phyloP scores from a whole-genome alignment of 306 rosid species.

The Corylus americana region DNA sequence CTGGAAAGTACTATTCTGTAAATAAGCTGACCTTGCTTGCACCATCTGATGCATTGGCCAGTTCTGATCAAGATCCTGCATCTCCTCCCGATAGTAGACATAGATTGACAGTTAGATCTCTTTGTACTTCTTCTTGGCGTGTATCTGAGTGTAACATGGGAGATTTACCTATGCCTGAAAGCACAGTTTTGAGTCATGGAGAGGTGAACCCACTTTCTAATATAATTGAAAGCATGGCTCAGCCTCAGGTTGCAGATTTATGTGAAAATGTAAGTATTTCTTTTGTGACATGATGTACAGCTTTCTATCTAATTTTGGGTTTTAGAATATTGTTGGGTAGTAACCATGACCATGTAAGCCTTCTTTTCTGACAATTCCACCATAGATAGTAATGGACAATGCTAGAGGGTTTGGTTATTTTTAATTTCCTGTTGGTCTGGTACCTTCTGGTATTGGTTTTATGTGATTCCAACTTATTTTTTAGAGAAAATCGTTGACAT shows the following conservation, averaged over 20 bases:
- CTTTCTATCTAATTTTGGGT: neutral
- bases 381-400: neutral
- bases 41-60: constrained; percentile 30
- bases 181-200: constrained; percentile 31
- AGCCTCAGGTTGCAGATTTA: constrained; percentile 33
- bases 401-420: constrained; percentile 8
- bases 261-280: constrained; percentile 50
- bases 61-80: constrained; percentile 30
- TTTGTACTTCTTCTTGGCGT: constrained; percentile 34
- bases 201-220: constrained; percentile 39
- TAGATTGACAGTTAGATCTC: constrained; percentile 33
- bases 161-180: constrained; percentile 41
- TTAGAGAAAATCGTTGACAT: constrained; percentile 14
- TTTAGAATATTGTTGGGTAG: constrained; percentile 18
- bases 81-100: constrained; percentile 32
- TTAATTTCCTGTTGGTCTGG: constrained; percentile 19
- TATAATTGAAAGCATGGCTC: constrained; percentile 32
- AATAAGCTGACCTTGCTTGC: constrained; percentile 33
- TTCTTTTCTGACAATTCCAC: constrained; percentile 5
- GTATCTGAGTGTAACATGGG: constrained; percentile 33
- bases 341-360: constrained; percentile 10
- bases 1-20: constrained; percentile 34
- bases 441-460: constrained; percentile 1
- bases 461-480: constrained; percentile 9
- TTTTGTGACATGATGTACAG: neutral